Conservation (phyloP, 1,284 basidiomycete species). For the Ustilago tritici region DNA sequence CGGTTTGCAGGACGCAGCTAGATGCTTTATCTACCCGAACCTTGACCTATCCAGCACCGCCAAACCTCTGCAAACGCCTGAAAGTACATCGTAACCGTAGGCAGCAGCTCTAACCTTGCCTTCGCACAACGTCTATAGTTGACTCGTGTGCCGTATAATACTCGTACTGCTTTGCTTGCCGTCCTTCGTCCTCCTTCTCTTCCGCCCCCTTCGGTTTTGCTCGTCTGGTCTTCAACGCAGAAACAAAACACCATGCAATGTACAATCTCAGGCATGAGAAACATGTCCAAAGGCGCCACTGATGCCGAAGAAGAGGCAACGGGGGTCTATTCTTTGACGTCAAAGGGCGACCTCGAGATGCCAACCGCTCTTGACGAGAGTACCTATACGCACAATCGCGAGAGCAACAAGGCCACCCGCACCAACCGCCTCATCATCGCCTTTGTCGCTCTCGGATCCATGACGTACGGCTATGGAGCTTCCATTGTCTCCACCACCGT, state of each 20-base stretch:
- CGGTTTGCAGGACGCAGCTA: too few relatives aligned
- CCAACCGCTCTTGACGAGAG: not conserved
- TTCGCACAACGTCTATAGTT: too few relatives aligned
- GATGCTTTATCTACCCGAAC: not conserved
- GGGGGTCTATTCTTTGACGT: not conserved
- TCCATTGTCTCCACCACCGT: slow-evolving; percentile 3
- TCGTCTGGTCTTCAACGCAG: not conserved
- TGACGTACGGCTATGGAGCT: slow-evolving; percentile 3
- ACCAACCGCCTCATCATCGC: slow-evolving; percentile 5
- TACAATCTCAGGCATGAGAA: not conserved
- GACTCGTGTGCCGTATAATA: not conserved
- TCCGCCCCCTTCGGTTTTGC: not conserved
- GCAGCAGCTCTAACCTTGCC: not conserved
- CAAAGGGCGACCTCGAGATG: slow-evolving; percentile 1
- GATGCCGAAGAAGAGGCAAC: not conserved
- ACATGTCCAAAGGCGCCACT: not conserved
- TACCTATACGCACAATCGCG: not conserved
- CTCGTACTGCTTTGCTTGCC: not conserved
- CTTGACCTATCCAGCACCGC: not conserved
- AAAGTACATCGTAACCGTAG: not conserved
- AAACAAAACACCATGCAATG: not conserved
- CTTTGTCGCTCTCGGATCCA: not conserved
- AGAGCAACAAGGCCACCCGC: slow-evolving; percentile 5
- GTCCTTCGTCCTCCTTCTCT: not conserved
- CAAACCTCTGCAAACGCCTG: not conserved